Base-by-base conservation (phyloP, 495 filamentous ascomycete genomes). In the Aspergillus asperescens region DNA sequence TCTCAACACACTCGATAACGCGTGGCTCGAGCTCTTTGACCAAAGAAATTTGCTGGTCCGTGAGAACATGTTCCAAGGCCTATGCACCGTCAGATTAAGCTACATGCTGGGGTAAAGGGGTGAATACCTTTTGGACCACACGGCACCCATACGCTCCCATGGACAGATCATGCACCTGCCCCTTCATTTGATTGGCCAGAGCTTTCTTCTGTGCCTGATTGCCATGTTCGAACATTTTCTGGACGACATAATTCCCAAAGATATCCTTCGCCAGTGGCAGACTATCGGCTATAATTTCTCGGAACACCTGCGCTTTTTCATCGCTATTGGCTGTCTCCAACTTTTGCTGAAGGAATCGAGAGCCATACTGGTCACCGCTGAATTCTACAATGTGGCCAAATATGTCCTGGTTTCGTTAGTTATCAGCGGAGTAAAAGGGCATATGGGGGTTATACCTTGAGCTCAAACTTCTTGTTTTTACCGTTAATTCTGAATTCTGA, bases 181-280 rank as follows among this genome's bases (percentile, higher is more conserved):
- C 83, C 61, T 88, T 88, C 90, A 98, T 96, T 58, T 85, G 79
- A 44, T 82, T 81, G 4, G 89, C 92, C 35, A 98, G 65, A 2
- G 86, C 77, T 66, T 86, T 90, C 70, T 98, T 98, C 66, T 97
- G 94, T 6, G 82, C 77, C 65, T 96, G 92, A 56, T 90, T 95
- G 25, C 94, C 94, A 62, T 97, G 90, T 69, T 97, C 92, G 58
- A 96, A 97, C 55, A 97, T 83, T 65, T 96, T 97, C 61, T 98
- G 93, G 19, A 97, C 93, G 29, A 98, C 93, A 62, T 97, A 98
- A 68, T 98, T 98, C 15, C 93, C 93, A 63, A 96, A 97, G 12
- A 96, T 85, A 63, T 97, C 94, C 9, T 86, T 92, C 90, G 95
- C 96, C 35, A 97, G 72, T 63, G 91, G 90, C 31, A 95, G 59